Evolutionary conservation across 2,329 filamentous ascomycete genomes (phyloP), one percentile per base, ranked within the genome.

Genomic region (Claviceps arundinis): DNA sequence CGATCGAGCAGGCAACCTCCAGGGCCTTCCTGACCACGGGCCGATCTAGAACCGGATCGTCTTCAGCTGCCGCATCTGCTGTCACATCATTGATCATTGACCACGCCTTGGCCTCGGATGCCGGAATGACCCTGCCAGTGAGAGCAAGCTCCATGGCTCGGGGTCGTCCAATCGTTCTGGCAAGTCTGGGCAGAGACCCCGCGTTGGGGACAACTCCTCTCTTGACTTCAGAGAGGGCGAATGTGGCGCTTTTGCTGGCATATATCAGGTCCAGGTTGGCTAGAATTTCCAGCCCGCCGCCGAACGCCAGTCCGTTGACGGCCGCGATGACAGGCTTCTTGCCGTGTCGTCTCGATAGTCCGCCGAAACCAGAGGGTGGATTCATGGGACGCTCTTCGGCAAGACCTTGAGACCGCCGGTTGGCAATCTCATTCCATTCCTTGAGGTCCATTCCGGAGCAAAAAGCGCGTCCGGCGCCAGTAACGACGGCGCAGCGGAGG

Each of bases 251-350:
- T 3, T 68, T 62, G 2, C 74, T 69, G 3, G 85, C 84, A 37
- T 90, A 65, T 2, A 89, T 75, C 52, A 91, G 69, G 69, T 93
- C 87, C 56, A 77, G 78, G 66, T 89, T 88, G 48, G 85, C 70
- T 13, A 80, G 75, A 69, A 89, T 87, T 70, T 91, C 87, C 66
- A 86, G 82, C 1, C 85, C 87, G 50, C 86, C 87, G 38, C 87
- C 87, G 46, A 87, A 74, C 53, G 84, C 86, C 17, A 85, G 70
- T 6, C 87, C 87, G 61, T 89, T 87, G 19, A 90, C 83, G 1
- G 86, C 87, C 1, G 82, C 84, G 30, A 91, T 76, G 52, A 91
- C 74, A 5, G 87, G 87, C 61, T 91, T 91, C 66, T 80, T 81
- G 47, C 85, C 85, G 5, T 68, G 64, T 26, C 85, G 74, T 56